Base-by-base conservation (phyloP, 208 protist species). In the Crithidia brevicula region DNA sequence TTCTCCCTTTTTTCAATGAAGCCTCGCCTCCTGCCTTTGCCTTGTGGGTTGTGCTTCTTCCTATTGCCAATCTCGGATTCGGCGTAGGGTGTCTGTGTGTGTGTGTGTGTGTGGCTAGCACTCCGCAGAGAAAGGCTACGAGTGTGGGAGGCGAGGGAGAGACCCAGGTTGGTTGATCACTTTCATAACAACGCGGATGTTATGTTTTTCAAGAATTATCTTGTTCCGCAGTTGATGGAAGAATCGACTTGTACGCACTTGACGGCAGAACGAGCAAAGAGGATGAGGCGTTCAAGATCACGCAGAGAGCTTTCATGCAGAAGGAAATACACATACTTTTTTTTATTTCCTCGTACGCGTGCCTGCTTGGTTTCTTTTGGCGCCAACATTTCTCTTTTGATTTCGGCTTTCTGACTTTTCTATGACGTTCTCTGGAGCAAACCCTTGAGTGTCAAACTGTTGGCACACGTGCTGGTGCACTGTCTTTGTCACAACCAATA, bases 281-380 rank as follows among this genome's bases (percentile, higher is more conserved):
- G 23, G 15, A 51, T 30, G 46, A 23, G 15, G 51, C 20, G 31
- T 57, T n/a, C 34, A 43, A 31, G 3, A 36, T 30, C 16, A 46
- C 53, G 20, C 53, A 28, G 53, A n/a, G n/a, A n/a, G n/a, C n/a
- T n/a, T n/a, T n/a, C n/a, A n/a, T n/a, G n/a, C n/a, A n/a, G n/a
- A 51, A 61, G n/a, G 46, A n/a, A 43, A 15, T 1, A n/a, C 38
- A 16, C 10, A 8, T 22, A 23, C n/a, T 27, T 16, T 50, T 20
- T 25, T 23, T 25, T 38, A 33, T n/a, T 60, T 10, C 34, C 43
- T 25, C 52, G n/a, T 38, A n/a, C n/a, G n/a, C n/a, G n/a, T n/a
- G n/a, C n/a, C n/a, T n/a, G n/a, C n/a, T n/a, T n/a, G n/a, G n/a
- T 60, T 74, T 67, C 3, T 43, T 70, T 60, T 49, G 59, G 5